Base-by-base conservation (phyloP, 1,139 yeast species). In the Saccharomyces hybrid region DNA sequence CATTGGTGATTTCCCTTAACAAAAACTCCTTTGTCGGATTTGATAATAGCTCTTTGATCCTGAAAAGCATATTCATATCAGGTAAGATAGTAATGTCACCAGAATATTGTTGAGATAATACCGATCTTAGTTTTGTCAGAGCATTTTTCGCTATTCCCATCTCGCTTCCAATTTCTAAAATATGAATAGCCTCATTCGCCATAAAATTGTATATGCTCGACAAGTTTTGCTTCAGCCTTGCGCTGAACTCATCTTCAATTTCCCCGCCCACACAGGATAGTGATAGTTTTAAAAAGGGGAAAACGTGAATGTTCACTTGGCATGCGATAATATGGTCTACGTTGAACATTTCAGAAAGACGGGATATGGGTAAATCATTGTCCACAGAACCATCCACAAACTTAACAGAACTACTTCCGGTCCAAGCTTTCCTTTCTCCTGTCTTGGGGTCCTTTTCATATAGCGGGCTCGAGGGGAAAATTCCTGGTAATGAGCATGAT, bases 301-400 rank as follows among this genome's bases (percentile, higher is more conserved):
- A 91, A 27, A 93, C 95, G 67, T 93, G 99, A 0, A 98, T 96
- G 64, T 95, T 89, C 1, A 93, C 99, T 70, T 93, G 98, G 53
- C 96, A 91, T 0, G 96, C 98, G 65, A 93, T 89, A 58, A 93
- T 91, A 69, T 93, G 97, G 67, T 93, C 96, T 38, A 93, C 97
- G 64, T 93, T 93, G 67, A 93, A 95, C 91, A 93, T 88, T 69
- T 93, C 99, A 51, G 95, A 87, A 16, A 93, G 74, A 62, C 97
- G 78, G 0, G 95, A 79, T 28, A 90, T 84, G 1, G 99, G 99
- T 51, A 93, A 73, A 67, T 93, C 99, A 59, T 89, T 88, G 66
- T 91, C 96, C 8, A 95, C 96, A 0, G 96, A 89, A 0, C 99
- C 99, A 70, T 93, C 99, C 34, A 93, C 91, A 71, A 86, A 93